A percentile compares a stretch with the other conserved stretches of the same genome.
Conservation (phyloP, 129 eudicot genomes). For the Mikania micrantha region DNA sequence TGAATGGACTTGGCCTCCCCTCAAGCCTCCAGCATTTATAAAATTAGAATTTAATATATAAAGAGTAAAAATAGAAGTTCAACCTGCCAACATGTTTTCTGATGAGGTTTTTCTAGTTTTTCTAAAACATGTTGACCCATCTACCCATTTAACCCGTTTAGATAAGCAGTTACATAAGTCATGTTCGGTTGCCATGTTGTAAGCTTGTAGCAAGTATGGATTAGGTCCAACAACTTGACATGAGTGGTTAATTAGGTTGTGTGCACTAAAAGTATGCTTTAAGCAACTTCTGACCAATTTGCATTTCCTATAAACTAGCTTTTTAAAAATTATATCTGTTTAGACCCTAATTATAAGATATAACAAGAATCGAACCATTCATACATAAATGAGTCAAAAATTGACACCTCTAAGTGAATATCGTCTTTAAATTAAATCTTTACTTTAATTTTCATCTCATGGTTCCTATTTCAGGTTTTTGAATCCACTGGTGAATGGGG, state of each 20-base stretch:
- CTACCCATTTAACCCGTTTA: neutral
- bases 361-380: neutral
- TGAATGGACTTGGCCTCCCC: neutral
- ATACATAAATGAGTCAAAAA: neutral
- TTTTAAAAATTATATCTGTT: neutral
- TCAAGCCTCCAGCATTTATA: neutral
- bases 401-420: neutral
- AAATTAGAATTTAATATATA: neutral
- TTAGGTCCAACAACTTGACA: neutral
- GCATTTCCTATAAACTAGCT: neutral
- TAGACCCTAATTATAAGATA: neutral
- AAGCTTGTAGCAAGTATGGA: neutral
- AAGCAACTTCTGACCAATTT: neutral
- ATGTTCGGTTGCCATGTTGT: neutral
- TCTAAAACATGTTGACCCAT: neutral
- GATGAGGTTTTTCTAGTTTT: neutral
- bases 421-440: neutral
- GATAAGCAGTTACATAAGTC: neutral
- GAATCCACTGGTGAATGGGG: conserved; percentile 64
- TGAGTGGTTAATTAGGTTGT: neutral
- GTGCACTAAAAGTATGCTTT: neutral
- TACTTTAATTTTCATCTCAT: neutral
- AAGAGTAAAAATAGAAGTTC: neutral
- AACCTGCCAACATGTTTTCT: neutral
- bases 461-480: conserved; percentile 39